Conservation (phyloP, 441 rosid species). For the Pelargonium fulgidum region DNA sequence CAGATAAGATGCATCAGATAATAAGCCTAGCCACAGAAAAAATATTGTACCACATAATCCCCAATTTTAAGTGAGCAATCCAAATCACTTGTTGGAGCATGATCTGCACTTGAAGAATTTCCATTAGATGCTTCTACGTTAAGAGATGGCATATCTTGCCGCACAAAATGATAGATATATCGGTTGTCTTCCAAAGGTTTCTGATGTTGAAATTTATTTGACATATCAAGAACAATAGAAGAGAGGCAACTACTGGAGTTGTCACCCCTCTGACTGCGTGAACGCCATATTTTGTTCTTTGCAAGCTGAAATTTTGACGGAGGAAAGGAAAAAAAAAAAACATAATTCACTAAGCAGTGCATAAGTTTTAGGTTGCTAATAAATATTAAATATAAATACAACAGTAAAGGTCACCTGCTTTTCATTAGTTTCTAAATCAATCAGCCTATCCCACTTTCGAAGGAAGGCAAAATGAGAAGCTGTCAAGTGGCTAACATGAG, state of each 20-base stretch:
- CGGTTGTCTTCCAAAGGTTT: conserved; percentile 44
- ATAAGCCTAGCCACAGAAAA: neutral
- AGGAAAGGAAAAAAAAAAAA: conserved; percentile 13
- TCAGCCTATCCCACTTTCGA: conserved; percentile 70
- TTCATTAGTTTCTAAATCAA: conserved; percentile 90
- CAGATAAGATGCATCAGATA: neutral
- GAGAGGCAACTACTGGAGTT: conserved; percentile 47
- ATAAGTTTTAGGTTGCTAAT: conserved; percentile 13
- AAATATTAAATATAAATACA: conserved; percentile 3
- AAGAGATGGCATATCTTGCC: conserved; percentile 31
- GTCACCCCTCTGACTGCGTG: conserved; percentile 38
- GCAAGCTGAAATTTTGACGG: conserved; percentile 43
- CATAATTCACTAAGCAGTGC: conserved; percentile 6
- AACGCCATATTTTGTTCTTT: conserved; percentile 52
- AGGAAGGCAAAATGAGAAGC: conserved; percentile 55
- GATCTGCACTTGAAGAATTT: conserved; percentile 29
- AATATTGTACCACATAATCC: conserved; percentile 69
- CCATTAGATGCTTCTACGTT: conserved; percentile 29
- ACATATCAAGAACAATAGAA: conserved; percentile 72
- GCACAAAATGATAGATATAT: conserved; percentile 70
- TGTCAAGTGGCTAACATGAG: conserved; percentile 64
- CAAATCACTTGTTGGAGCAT: conserved; percentile 40
- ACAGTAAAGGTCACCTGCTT: conserved; percentile 49
- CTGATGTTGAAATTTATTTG: conserved; percentile 38
- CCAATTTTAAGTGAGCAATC: conserved; percentile 66